Evolutionary conservation across 441 rosid genomes (phyloP), one percentile per base, ranked within the genome.

Genomic region (Biscutella laevigata): DNA sequence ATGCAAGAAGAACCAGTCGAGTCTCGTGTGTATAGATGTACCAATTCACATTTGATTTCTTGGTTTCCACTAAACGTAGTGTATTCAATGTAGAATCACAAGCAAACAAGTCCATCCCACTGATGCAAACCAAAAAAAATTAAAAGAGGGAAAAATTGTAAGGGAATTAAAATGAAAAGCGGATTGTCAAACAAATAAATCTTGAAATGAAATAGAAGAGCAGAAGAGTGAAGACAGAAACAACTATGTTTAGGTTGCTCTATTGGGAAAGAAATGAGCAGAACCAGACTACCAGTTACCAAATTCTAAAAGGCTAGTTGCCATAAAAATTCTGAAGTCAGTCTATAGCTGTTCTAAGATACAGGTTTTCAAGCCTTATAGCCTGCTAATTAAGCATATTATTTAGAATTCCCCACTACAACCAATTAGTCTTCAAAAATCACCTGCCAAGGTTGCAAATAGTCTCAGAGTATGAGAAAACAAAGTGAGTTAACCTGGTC

Each of bases 1-100:
- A 86, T 56, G 99, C 95, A 76, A 94, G 96, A 67, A 89, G 96
- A 77, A 88, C 79, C 80, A 88, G 66, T 55, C 99, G 88, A 66
- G 91, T 83, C 54, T 88, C 99, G 71, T 94, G 99, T 5, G 97
- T 89, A 70, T 94, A 88, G 50, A 71, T 70, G 73, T 78, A 89
- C 97, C 97, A 86, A 67, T 77, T 72, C 51, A 83, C 86, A 61
- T 70, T 80, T 57, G 67, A 51, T 71, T 76, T 88, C 74, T 69
- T 86, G 35, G 88, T 75, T 71, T 88, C 97, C 63, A 94, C 94
- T 75, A 89, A 75, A 70, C 57, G 60, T 37, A 94, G 80, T 48
- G 79, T 70, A 69, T 80, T 84, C 45, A 78, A 61, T 66, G 60
- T 74, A 56, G 72, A 67, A 74, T 83, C 76, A 58, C 57, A 81